Evolutionary conservation across 176 grass and related monocot species (phyloP).

Genomic region (Miscanthus lutarioriparius): DNA sequence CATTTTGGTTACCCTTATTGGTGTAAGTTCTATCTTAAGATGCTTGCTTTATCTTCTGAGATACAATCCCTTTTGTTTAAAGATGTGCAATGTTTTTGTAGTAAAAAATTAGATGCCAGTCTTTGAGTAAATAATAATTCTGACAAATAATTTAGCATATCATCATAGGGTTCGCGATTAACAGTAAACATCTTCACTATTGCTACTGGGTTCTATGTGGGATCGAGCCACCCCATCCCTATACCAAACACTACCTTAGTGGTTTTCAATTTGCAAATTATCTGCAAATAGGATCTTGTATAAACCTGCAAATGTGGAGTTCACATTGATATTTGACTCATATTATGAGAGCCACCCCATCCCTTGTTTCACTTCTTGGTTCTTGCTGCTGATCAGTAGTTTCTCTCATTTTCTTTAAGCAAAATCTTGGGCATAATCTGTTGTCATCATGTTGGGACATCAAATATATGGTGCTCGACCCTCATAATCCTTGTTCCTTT

Average conservation of each 20-base stretch:
- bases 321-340: neutral
- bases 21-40: slow-evolving; percentile 51
- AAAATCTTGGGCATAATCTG: neutral
- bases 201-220: neutral
- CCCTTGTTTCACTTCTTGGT: neutral
- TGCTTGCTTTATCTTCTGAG: slow-evolving; percentile 10
- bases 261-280: neutral
- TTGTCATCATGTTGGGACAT: neutral
- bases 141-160: neutral
- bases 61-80: neutral
- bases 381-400: neutral
- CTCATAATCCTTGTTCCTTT: neutral
- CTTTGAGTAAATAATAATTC: neutral
- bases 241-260: neutral
- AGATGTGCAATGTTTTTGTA: neutral
- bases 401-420: neutral
- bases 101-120: neutral
- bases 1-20: slow-evolving; percentile 84
- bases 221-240: no score
- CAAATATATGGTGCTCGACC: neutral
- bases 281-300: neutral
- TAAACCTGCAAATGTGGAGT: neutral
- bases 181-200: neutral
- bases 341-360: neutral
- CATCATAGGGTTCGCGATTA: neutral